Base-by-base conservation (phyloP, 805 yeast genomes). In the Lipomyces kockii region DNA sequence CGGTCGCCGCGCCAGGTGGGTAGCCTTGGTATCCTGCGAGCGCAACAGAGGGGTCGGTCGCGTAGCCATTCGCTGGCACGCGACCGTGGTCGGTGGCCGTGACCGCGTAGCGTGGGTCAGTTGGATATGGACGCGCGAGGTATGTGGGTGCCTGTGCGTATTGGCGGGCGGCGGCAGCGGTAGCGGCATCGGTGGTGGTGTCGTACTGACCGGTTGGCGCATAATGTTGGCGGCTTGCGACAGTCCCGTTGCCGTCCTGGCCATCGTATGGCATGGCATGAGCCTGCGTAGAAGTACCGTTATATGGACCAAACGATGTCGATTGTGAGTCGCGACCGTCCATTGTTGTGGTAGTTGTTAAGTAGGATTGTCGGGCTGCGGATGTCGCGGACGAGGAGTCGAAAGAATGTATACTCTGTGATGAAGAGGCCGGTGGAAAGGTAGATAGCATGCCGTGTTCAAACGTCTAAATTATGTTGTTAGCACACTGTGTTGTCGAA, bases 301-400 rank as follows among this genome's bases (percentile, higher is more conserved):
- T 46, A 37, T 66, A 66, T 20, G 60, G 25, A 27, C 61, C 62
- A 61, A 63, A 66, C n/a, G 70, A 60, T 12, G 61, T 39, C n/a
- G 66, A 25, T 29, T 63, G 70, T 11, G 70, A 35, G 62, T 66
- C 70, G 39, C 70, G 69, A 17, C 66, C 27, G 62, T 66, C 70
- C 70, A 66, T 66, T 53, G 22, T 20, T 20, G 37, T 4, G 9
- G 63, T 20, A 1, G 32, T 49, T 3, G 54, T 17, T 5, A 8
- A 7, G 49, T 43, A 6, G 22, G 49, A 43, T 43, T 43, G 49
- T 17, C 22, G 49, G 20, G 49, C n/a, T 43, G 62, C 35, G 14
- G 62, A n/a, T 14, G 46, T 39, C 22, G 57, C n/a, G n/a, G 37
- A 49, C 4, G 37, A 29, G 49, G n/a, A 29, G 20, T 34, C 34